Evolutionary conservation across 2,329 filamentous ascomycete genomes (phyloP), one percentile per base, ranked within the genome.

Genomic region (Ophiocordyceps polyrhachis-furcata): DNA sequence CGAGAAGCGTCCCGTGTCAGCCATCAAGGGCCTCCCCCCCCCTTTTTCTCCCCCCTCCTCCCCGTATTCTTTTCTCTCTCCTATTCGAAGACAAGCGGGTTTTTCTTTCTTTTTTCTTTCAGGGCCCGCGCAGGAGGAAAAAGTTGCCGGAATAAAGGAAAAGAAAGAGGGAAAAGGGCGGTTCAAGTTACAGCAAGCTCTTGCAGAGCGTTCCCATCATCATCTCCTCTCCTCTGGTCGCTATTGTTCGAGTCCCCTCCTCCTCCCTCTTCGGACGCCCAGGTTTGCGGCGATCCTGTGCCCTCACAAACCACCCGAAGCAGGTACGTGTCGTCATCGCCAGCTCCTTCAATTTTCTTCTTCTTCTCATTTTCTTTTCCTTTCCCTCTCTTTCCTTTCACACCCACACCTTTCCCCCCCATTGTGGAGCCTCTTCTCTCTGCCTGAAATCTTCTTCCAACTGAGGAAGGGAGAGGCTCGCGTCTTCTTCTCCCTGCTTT

Each of bases 361-460:
- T 4, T 38, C n/a, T 37, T 37, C 8, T 37, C 9, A 17, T 2
- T 19, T 17, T 20, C 35, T 19, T 11, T 19, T 12, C 17, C 17
- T 38, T 38, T 38, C n/a, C 35, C 17, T 19, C 11, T 38, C n/a
- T 14, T 5, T 32, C 15, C 12, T n/a, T n/a, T 17, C 35, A 11
- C 35, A 19, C 35, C 5, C 35, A 17, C 17, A 1, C n/a, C 32
- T 2, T 35, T 15, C 17, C 21, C 19, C 12, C 11, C 40, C 23
- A n/a, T 42, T 42, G 23, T 25, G 23, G 41, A 42, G 17, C n/a
- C 35, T 23, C 5, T 23, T n/a, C 28, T n/a, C 9, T 11, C 15
- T 29, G 25, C 41, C 41, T 42, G 40, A 41, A 47, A 47, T 20
- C 41, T 47, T 47, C 41, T 47, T 47, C 43, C 37, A 41, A 23